phyloP scores from a whole-genome alignment of 179 eudicot genomes.

The Carnegiea gigantea region DNA sequence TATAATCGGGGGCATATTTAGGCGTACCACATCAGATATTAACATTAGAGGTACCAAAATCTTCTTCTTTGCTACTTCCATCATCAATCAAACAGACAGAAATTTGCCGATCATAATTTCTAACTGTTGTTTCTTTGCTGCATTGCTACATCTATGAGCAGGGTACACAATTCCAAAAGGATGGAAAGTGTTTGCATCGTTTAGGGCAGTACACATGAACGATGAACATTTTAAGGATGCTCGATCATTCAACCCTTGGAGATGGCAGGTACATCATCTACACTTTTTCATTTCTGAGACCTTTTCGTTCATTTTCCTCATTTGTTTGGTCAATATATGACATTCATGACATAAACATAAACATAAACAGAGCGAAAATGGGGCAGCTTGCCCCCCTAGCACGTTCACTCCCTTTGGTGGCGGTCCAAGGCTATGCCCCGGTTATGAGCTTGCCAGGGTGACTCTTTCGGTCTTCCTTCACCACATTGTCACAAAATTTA shows the following conservation, averaged over 20 bases:
- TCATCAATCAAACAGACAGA: not conserved
- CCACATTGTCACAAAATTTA: slow-evolving; percentile 74
- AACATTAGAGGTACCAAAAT: slow-evolving; percentile 53
- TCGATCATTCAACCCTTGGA: slow-evolving; percentile 91
- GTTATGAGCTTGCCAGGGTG: slow-evolving; percentile 84
- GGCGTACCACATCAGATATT: slow-evolving; percentile 73
- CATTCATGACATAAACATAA: not conserved
- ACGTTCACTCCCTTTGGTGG: slow-evolving; percentile 89
- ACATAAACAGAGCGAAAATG: slow-evolving; percentile 44
- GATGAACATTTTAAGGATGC: slow-evolving; percentile 76
- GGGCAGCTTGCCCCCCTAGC: slow-evolving; percentile 35
- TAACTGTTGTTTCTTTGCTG: not conserved
- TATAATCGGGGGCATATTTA: slow-evolving; percentile 85
- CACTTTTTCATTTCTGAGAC: not conserved
- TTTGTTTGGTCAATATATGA: not conserved
- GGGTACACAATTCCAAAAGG: slow-evolving; percentile 97
- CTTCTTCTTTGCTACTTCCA: not conserved
- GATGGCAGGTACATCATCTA: slow-evolving; percentile 74
- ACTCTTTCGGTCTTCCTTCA: slow-evolving; percentile 89
- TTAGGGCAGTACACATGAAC: slow-evolving; percentile 86
- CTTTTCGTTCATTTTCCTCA: too few relatives aligned
- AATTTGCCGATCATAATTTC: not conserved
- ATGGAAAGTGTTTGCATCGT: slow-evolving; percentile 85
- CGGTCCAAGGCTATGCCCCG: slow-evolving; percentile 93
- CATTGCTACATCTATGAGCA: slow-evolving; percentile 10